Evolutionary conservation across 2,329 filamentous ascomycete genomes (phyloP).

Genomic region (Celoporthe dispersa): DNA sequence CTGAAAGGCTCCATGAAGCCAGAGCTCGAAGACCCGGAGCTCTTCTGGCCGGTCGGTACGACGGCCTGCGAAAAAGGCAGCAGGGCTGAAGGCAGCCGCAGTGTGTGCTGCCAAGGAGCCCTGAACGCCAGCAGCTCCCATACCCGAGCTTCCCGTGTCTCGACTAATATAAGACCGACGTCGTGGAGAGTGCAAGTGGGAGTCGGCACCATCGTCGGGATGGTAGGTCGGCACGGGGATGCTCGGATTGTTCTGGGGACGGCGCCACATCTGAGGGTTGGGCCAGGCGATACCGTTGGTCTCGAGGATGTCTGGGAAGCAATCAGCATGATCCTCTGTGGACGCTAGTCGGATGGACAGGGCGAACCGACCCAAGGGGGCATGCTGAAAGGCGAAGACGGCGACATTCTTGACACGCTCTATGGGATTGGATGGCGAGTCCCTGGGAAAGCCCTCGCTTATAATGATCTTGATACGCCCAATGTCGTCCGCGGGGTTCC

Average conservation of each 20-base stretch:
- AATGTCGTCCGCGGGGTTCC: constrained; percentile 71
- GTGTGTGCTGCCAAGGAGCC: constrained; percentile 12
- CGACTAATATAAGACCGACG: constrained; percentile 37
- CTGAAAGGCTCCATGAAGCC: constrained; percentile 37
- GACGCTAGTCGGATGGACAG: neutral
- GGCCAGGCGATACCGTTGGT: constrained; percentile 79
- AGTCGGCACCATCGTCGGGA: constrained; percentile 53
- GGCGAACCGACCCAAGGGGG: constrained; percentile 66
- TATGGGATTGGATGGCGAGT: constrained; percentile 57
- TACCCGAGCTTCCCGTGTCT: neutral
- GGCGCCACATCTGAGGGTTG: constrained; percentile 70
- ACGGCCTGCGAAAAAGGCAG: neutral
- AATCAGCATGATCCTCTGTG: constrained; percentile 12
- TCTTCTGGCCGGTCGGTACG: constrained; percentile 15
- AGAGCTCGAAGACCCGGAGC: constrained; percentile 27
- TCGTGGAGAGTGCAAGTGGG: constrained; percentile 67
- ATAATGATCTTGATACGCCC: constrained; percentile 79
- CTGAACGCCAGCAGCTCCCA: constrained; percentile 6
- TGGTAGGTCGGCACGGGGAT: constrained; percentile 47
- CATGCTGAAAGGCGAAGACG: constrained; percentile 84
- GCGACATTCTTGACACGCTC: constrained; percentile 74
- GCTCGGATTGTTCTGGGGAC: constrained; percentile 46
- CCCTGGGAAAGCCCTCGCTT: constrained; percentile 70
- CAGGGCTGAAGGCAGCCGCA: neutral
- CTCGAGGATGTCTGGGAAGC: constrained; percentile 70